Conservation (phyloP, 2,329 filamentous ascomycete genomes). For the Pyricularia grisea region DNA sequence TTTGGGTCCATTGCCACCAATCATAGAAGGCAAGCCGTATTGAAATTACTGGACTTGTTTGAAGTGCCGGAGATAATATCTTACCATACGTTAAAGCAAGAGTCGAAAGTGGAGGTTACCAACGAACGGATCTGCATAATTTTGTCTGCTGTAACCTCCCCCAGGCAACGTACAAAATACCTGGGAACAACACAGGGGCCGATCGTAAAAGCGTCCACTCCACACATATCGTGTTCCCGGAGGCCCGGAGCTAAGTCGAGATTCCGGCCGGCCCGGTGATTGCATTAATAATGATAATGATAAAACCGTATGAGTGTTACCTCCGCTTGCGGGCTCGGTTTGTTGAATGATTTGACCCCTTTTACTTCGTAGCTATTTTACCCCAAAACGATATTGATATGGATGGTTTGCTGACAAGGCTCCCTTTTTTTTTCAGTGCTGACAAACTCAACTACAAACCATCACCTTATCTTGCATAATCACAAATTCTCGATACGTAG, state of each 20-base stretch:
- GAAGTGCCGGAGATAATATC: background rate
- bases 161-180: background rate
- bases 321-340: background rate
- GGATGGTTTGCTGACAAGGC: background rate
- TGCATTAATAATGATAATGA: background rate
- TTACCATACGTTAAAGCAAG: background rate
- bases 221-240: background rate
- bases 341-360: background rate
- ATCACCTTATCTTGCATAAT: background rate
- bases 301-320: background rate
- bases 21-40: background rate
- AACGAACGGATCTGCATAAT: background rate
- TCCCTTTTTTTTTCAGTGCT: background rate
- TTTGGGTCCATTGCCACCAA: background rate
- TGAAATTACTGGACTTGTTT: background rate
- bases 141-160: background rate
- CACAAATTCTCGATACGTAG: background rate
- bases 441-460: background rate
- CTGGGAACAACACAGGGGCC: background rate
- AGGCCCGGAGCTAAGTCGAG: background rate
- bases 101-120: background rate
- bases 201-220: background rate
- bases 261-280: background rate
- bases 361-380: background rate
- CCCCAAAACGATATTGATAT: background rate